Evolutionary conservation across 768 basidiomycete species (phyloP).

Genomic region (Serendipita sp.): DNA sequence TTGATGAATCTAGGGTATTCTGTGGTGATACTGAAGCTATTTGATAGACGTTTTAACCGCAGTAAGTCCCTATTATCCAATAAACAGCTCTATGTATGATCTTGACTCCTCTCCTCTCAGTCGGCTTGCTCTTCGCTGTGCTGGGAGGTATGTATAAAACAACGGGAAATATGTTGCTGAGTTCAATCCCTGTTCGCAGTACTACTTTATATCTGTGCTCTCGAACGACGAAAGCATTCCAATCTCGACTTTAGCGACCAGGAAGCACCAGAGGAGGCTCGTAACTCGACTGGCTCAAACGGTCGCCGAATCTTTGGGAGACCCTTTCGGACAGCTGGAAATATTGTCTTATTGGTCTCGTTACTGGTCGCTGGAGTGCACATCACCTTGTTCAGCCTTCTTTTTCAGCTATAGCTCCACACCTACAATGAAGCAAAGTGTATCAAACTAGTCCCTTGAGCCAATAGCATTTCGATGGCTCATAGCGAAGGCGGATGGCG

Average conservation of each 20-base stretch:
- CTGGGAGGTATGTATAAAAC: constrained; percentile 19
- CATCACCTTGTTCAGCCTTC: constrained; percentile 44
- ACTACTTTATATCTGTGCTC: constrained; percentile 41
- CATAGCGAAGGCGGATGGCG: not conserved
- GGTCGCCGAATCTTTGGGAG: constrained; percentile 43
- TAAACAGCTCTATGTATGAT: not conserved
- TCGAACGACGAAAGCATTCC: constrained; percentile 45
- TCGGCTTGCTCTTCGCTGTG: constrained; percentile 19
- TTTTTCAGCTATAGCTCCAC: constrained; percentile 31
- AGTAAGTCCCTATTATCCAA: constrained; percentile 31
- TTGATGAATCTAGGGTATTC: constrained; percentile 59
- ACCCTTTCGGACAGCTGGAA: constrained; percentile 65
- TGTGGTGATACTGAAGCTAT: constrained; percentile 57
- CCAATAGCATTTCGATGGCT: not conserved
- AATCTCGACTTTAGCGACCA: constrained; percentile 67
- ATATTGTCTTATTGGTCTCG: constrained; percentile 42
- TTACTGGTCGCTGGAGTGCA: constrained; percentile 47
- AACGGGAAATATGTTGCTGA: not conserved
- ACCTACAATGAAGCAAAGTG: not conserved
- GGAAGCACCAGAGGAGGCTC: not conserved
- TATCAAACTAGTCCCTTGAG: not conserved
- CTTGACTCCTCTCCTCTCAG: constrained; percentile 9
- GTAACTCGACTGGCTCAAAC: not conserved
- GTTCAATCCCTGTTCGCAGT: constrained; percentile 9
- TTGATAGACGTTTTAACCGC: constrained; percentile 55